phyloP scores from a whole-genome alignment of 371 early-diverging fungal species.

The Syncephalastrum contaminatum region DNA sequence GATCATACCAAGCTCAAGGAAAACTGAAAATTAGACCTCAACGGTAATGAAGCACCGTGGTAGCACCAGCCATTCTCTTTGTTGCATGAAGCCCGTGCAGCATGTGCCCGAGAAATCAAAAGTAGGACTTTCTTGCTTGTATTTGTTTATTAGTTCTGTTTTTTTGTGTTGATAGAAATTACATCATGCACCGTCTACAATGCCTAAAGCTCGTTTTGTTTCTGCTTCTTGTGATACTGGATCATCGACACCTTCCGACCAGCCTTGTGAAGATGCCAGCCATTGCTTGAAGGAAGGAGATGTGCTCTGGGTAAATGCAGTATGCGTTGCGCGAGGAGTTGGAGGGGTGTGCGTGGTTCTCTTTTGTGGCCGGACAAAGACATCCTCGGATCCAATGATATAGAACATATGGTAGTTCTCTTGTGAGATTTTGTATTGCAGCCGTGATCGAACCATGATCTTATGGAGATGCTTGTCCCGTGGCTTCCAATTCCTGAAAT shows the following conservation, averaged over 20 bases:
- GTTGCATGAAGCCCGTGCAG: not conserved
- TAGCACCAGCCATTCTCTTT: too few species aligned
- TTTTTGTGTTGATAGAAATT: too few species aligned
- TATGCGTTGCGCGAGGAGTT: not conserved
- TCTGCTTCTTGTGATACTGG: too few species aligned
- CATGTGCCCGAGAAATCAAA: too few species aligned
- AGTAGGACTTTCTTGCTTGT: too few species aligned
- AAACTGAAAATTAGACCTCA: too few species aligned
- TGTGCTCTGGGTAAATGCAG: not conserved
- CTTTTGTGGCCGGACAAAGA: slow-evolving; percentile 52
- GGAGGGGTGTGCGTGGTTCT: not conserved
- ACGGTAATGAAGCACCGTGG: too few species aligned
- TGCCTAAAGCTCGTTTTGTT: too few species aligned
- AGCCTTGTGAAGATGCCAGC: not conserved
- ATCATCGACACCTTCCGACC: slow-evolving; percentile 1
- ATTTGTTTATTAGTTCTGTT: too few species aligned
- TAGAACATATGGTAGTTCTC: slow-evolving; percentile 53
- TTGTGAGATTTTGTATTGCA: slow-evolving; percentile 94
- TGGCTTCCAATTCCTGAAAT: slow-evolving; percentile 66
- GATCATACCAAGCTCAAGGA: too few species aligned
- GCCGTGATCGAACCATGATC: slow-evolving; percentile 60
- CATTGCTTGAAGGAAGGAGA: not conserved
- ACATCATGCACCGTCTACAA: too few species aligned
- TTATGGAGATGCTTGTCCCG: slow-evolving; percentile 68
- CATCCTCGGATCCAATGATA: slow-evolving; percentile 51